phyloP scores from a whole-genome alignment of 495 filamentous ascomycete species.

The Penicillium soppii region DNA sequence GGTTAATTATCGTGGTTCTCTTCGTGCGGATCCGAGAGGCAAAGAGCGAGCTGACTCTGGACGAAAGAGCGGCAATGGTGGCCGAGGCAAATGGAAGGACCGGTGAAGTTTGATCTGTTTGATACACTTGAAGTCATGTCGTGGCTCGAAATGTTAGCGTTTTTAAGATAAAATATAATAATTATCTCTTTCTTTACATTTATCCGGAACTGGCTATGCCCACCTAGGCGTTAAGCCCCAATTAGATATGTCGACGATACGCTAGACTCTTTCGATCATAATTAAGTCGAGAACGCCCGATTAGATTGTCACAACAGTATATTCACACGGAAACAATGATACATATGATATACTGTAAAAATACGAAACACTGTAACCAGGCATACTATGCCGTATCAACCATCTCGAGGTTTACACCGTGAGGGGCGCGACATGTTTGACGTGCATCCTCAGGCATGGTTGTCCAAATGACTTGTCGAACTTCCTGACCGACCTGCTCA shows the following conservation, averaged over 20 bases:
- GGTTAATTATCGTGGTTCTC: conserved; percentile 53
- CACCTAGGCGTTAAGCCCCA: too few relatives aligned
- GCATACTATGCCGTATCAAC: too few relatives aligned
- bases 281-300: too few relatives aligned
- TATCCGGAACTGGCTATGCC: too few relatives aligned
- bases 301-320: too few relatives aligned
- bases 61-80: conserved; percentile 54
- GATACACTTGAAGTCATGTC: conserved; percentile 1
- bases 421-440: conserved; percentile 58
- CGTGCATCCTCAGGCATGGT: conserved; percentile 56
- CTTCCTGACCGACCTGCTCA: conserved; percentile 79
- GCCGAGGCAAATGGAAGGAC: not conserved
- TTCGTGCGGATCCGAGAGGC: conserved; percentile 69
- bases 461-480: conserved; percentile 82
- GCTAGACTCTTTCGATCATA: too few relatives aligned
- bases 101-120: not conserved
- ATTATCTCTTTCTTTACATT: too few relatives aligned
- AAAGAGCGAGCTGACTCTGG: conserved; percentile 65
- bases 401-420: conserved; percentile 48
- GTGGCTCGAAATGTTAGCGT: too few relatives aligned
- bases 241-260: too few relatives aligned
- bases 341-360: too few relatives aligned
- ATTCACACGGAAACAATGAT: too few relatives aligned
- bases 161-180: not conserved
- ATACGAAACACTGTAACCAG: too few relatives aligned